phyloP scores from a whole-genome alignment of 345 rosid genomes.

The Camelina neglecta region DNA sequence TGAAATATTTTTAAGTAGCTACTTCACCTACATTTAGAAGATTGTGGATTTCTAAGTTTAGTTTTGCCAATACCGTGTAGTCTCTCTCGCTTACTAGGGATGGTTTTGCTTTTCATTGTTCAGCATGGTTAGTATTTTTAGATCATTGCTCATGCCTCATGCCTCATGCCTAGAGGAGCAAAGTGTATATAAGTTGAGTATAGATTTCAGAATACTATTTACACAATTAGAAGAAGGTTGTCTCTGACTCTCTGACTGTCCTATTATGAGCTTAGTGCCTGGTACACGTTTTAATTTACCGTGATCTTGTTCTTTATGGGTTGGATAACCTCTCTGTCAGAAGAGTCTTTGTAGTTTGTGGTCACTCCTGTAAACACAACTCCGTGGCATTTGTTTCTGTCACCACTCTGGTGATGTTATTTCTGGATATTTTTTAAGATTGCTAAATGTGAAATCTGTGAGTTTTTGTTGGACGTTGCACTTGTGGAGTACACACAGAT shows the following conservation, averaged over 20 bases:
- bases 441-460: not conserved
- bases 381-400: slow-evolving; percentile 5
- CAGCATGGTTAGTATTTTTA: not conserved
- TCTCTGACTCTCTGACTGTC: not conserved
- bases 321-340: too few species aligned
- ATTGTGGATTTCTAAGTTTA: not conserved
- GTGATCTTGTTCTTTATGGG: not conserved
- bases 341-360: not conserved
- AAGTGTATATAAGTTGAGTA: not conserved
- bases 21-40: too few species aligned
- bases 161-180: too few species aligned
- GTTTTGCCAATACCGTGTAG: not conserved
- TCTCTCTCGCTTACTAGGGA: not conserved
- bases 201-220: not conserved
- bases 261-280: slow-evolving; percentile 1
- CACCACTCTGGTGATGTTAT: not conserved
- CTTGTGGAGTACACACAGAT: not conserved
- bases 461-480: not conserved
- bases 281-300: not conserved
- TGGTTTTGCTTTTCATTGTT: not conserved
- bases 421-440: not conserved
- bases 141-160: slow-evolving; percentile 6
- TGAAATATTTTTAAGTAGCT: not conserved
- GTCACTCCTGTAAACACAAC: not conserved
- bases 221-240: not conserved